Evolutionary conservation across 495 filamentous ascomycete genomes (phyloP).

Genomic region (Terfezia boudieri): DNA sequence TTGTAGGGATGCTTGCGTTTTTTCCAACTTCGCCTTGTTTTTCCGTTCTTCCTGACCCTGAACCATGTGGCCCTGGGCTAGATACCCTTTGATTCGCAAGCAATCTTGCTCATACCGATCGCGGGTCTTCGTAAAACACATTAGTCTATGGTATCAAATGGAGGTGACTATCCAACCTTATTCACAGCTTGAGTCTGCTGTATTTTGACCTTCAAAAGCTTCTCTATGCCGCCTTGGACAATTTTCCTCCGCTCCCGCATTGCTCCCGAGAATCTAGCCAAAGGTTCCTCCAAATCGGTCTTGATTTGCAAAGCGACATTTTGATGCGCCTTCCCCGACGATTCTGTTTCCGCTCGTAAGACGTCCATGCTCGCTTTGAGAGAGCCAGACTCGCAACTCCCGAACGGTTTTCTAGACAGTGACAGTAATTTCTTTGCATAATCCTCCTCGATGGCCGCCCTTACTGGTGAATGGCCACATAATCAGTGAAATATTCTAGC

Average conservation of each 20-base stretch:
- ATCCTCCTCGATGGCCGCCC: constrained; percentile 88
- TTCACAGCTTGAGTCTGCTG: constrained; percentile 80
- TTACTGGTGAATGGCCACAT: constrained; percentile 29
- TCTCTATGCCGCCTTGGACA: constrained; percentile 78
- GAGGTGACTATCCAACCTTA: constrained; percentile 34
- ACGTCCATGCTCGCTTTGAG: constrained; percentile 65
- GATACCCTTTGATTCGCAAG: constrained; percentile 91
- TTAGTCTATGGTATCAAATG: background rate
- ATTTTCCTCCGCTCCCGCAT: constrained; percentile 94
- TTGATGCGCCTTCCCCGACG: constrained; percentile 81
- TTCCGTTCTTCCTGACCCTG: constrained; percentile 99
- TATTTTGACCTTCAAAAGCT: constrained; percentile 74
- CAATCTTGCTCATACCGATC: constrained; percentile 95
- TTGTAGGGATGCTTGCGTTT: constrained; percentile 87
- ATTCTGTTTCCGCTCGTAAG: constrained; percentile 75
- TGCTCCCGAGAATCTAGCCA: constrained; percentile 74
- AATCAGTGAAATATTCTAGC: background rate
- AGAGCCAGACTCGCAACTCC: constrained; percentile 70
- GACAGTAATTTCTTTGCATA: constrained; percentile 80
- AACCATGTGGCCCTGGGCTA: constrained; percentile 98
- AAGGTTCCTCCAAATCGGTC: constrained; percentile 83
- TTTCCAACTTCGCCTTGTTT: constrained; percentile 97
- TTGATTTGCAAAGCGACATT: constrained; percentile 86
- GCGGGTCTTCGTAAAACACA: constrained; percentile 34
- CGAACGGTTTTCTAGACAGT: constrained; percentile 69